Evolutionary conservation across 2,329 filamentous ascomycete genomes (phyloP).

Genomic region (Rugonectria rugulosa): DNA sequence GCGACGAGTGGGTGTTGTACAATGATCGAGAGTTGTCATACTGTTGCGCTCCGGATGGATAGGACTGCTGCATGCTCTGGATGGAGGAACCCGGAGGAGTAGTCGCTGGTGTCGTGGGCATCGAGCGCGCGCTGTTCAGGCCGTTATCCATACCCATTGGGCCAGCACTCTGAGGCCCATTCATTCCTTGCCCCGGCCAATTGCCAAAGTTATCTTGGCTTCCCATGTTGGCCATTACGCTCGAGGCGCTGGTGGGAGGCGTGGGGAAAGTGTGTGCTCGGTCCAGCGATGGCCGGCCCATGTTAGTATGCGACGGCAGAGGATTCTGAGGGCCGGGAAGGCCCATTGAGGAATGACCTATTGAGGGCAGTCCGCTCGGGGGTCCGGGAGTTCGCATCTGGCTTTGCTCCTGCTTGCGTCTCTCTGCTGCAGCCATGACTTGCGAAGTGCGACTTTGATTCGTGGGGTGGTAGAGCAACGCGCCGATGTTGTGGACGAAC

Average conservation of each 20-base stretch:
- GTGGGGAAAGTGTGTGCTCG: constrained; percentile 93
- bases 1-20: constrained; percentile 75
- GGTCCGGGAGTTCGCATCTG: constrained; percentile 68
- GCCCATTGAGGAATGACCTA: constrained; percentile 72
- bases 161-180: constrained; percentile 68
- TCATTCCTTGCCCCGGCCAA: constrained; percentile 73
- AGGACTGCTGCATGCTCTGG: constrained; percentile 82
- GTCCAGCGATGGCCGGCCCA: constrained; percentile 79
- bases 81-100: constrained; percentile 83
- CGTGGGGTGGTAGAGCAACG: constrained; percentile 90
- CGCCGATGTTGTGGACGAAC: constrained; percentile 97
- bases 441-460: constrained; percentile 84
- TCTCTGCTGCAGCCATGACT: constrained; percentile 85
- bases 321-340: constrained; percentile 65
- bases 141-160: constrained; percentile 82
- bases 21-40: constrained; percentile 82
- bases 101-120: constrained; percentile 89
- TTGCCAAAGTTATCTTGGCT: constrained; percentile 81
- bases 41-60: constrained; percentile 70
- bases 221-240: constrained; percentile 78
- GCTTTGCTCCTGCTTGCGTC: constrained; percentile 74
- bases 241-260: constrained; percentile 90
- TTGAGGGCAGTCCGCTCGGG: constrained; percentile 67
- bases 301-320: constrained; percentile 71
- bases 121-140: constrained; percentile 80